phyloP scores from a whole-genome alignment of 1,284 basidiomycete genomes.

The Ganoderma sinense region DNA sequence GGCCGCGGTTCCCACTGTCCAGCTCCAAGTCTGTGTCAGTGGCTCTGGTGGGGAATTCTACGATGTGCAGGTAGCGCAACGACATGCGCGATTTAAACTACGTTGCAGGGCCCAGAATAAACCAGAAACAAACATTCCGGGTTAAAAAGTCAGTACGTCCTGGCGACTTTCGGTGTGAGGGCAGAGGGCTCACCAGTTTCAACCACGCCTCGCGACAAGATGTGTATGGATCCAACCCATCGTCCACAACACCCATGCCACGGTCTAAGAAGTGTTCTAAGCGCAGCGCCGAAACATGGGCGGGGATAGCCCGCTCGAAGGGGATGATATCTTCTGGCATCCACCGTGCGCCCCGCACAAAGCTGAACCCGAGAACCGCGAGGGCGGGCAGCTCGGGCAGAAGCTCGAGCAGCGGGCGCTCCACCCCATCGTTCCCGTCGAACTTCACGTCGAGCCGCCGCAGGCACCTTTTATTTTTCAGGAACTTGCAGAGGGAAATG shows the following conservation, averaged over 20 bases:
- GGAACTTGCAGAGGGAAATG: slow-evolving; percentile 12
- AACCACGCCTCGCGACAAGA: slow-evolving; percentile 1
- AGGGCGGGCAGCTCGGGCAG: slow-evolving; percentile 12
- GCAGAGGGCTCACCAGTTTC: slow-evolving; percentile 6
- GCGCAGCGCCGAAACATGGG: slow-evolving; percentile 5
- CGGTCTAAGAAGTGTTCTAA: not conserved
- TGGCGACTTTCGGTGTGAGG: too few species aligned
- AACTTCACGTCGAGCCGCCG: slow-evolving; percentile 17
- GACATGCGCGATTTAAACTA: not conserved
- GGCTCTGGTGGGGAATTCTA: too few species aligned
- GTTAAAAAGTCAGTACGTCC: too few species aligned
- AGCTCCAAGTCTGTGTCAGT: too few species aligned
- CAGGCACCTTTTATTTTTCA: slow-evolving; percentile 12
- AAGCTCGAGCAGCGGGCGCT: not conserved
- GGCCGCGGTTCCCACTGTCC: too few species aligned
- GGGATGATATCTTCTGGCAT: not conserved
- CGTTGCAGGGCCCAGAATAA: not conserved
- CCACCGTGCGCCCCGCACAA: not conserved
- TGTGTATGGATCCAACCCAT: not conserved
- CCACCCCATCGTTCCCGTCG: not conserved
- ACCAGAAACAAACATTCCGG: too few species aligned
- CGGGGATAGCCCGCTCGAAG: slow-evolving; percentile 5
- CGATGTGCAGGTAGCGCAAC: not conserved
- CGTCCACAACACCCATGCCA: not conserved
- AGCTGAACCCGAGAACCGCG: slow-evolving; percentile 14